A percentile compares a stretch with the other conserved stretches of the same genome.
phyloP scores from a whole-genome alignment of 441 rosid species.

The Erodium moschatum region DNA sequence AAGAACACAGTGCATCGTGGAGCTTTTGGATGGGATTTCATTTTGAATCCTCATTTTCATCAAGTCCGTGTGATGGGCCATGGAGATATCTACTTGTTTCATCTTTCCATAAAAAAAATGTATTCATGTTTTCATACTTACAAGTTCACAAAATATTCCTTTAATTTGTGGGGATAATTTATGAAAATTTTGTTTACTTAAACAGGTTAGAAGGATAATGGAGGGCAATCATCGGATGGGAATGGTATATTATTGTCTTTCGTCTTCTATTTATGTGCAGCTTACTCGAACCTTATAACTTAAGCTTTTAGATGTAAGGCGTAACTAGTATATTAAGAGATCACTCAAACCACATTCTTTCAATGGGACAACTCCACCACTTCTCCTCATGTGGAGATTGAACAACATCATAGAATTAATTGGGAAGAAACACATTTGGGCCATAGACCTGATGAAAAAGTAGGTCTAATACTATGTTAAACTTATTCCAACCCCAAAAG shows the following conservation, averaged over 20 bases:
- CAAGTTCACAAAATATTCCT: background rate
- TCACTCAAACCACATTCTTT: background rate
- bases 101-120: background rate
- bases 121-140: background rate
- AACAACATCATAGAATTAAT: background rate
- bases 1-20: background rate
- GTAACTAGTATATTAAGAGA: background rate
- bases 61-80: background rate
- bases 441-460: background rate
- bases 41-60: background rate
- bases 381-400: background rate
- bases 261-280: conserved; percentile 10
- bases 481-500: background rate
- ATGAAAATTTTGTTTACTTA: conserved; percentile 1
- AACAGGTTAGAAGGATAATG: conserved; percentile 91
- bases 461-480: background rate
- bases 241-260: conserved; percentile 51
- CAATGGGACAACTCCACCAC: background rate
- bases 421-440: background rate
- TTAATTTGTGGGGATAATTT: background rate
- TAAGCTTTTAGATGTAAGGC: background rate
- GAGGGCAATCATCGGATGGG: conserved; percentile 97
- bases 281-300: background rate
- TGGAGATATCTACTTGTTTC: background rate
- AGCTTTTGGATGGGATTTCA: background rate